phyloP scores from a whole-genome alignment of 768 basidiomycete genomes.

The Rhizopogon roseolus region DNA sequence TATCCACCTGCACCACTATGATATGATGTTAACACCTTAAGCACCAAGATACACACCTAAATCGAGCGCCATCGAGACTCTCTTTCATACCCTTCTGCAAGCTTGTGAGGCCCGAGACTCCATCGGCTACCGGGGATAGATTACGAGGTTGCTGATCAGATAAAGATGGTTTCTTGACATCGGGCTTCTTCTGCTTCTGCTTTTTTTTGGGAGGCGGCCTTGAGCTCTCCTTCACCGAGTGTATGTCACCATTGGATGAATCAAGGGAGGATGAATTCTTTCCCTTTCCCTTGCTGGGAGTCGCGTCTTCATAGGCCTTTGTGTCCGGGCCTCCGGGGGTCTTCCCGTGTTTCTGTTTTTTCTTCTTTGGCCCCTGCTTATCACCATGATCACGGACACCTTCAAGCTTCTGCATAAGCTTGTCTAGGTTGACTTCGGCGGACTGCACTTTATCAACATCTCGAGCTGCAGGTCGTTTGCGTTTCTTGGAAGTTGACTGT shows the following conservation, averaged over 20 bases:
- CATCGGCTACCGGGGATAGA: constrained; percentile 8
- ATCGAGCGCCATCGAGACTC: constrained; percentile 81
- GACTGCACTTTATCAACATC: constrained; percentile 30
- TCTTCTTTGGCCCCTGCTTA: constrained; percentile 16
- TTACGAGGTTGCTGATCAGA: constrained; percentile 17
- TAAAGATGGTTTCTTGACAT: constrained; percentile 12
- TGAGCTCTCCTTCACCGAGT: neutral
- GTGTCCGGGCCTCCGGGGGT: neutral
- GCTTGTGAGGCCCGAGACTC: constrained; percentile 45
- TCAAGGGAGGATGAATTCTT: neutral
- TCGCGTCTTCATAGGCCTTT: neutral
- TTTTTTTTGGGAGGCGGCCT: constrained; percentile 8
- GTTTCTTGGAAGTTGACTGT: constrained; percentile 45
- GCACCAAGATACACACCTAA: constrained; percentile 48
- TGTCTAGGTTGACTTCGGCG: constrained; percentile 55
- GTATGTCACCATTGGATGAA: neutral
- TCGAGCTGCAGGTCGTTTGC: constrained; percentile 41
- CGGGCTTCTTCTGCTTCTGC: constrained; percentile 14
- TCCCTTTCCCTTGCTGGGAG: constrained; percentile 5
- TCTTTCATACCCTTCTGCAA: constrained; percentile 78
- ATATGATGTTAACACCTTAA: neutral
- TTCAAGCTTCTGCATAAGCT: constrained; percentile 47
- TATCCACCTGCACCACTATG: constrained; percentile 54
- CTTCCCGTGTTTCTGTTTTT: constrained; percentile 7
- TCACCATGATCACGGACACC: constrained; percentile 13